These are phyloP conservation scores for Alternaria burnsii DNA, from an alignment of 2,329 filamentous ascomycete species.

Conservation along the genomic window DNA sequence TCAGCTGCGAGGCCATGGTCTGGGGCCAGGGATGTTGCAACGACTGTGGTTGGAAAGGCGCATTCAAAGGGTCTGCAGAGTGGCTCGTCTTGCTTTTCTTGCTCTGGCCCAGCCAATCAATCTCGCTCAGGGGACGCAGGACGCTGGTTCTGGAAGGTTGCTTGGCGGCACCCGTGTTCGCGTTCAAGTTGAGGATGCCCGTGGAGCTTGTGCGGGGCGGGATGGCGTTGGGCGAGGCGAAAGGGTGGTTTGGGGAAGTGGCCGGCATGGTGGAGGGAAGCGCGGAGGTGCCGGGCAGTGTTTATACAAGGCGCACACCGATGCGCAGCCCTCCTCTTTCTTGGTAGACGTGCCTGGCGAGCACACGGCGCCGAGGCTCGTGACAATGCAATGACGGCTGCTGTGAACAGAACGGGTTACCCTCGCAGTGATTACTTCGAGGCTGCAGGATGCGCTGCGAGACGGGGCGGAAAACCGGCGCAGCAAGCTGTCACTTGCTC, in stretches of 20 bases:
- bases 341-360: slow-evolving; percentile 11
- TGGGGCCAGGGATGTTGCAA: slow-evolving; percentile 12
- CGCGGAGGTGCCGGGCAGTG: slow-evolving; percentile 4
- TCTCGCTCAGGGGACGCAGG: slow-evolving; percentile 49
- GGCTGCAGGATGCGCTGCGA: slow-evolving; percentile 15
- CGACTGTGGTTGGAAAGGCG: slow-evolving; percentile 9
- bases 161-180: slow-evolving; percentile 29
- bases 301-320: slow-evolving; percentile 3
- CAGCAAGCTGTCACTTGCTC: slow-evolving; percentile 1
- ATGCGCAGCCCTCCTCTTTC: not conserved
- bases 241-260: slow-evolving; percentile 35
- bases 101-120: slow-evolving; percentile 52
- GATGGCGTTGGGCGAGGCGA: slow-evolving; percentile 51
- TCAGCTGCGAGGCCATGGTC: slow-evolving; percentile 19
- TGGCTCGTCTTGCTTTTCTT: slow-evolving; percentile 50
- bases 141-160: slow-evolving; percentile 37
- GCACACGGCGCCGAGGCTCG: slow-evolving; percentile 7
- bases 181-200: slow-evolving; percentile 43
- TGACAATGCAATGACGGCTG: slow-evolving; percentile 17
- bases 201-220: slow-evolving; percentile 51
- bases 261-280: slow-evolving; percentile 27
- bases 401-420: slow-evolving; percentile 3
- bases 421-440: not conserved
- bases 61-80: slow-evolving; percentile 24
- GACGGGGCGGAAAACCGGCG: slow-evolving; percentile 5